Evolutionary conservation across 2,329 filamentous ascomycete genomes (phyloP).

Genomic region (Scedosporium boydii): DNA sequence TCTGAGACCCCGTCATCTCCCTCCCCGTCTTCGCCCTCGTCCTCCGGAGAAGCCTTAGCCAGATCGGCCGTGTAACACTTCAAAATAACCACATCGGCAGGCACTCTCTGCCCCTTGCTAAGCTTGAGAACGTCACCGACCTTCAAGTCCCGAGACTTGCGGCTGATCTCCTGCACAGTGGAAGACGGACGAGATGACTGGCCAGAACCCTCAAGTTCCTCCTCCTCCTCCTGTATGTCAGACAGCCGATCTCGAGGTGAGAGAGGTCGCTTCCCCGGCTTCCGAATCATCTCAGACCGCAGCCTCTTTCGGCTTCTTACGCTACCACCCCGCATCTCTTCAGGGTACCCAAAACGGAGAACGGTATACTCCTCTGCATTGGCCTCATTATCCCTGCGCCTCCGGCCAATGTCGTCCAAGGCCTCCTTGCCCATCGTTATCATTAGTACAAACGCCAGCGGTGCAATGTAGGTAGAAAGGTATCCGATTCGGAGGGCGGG

Average conservation of each 20-base stretch:
- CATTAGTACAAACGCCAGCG: slow-evolving; percentile 79
- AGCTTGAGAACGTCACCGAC: slow-evolving; percentile 95
- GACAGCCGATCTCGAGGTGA: slow-evolving; percentile 32
- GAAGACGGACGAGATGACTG: slow-evolving; percentile 30
- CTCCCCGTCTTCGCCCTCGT: slow-evolving; percentile 22
- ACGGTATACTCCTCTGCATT: slow-evolving; percentile 86
- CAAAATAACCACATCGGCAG: slow-evolving; percentile 86
- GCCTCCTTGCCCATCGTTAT: slow-evolving; percentile 96
- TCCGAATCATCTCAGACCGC: slow-evolving; percentile 3
- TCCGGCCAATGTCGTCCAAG: slow-evolving; percentile 79
- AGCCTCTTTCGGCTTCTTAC: slow-evolving; percentile 30
- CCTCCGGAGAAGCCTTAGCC: slow-evolving; percentile 17
- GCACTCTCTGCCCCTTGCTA: slow-evolving; percentile 83
- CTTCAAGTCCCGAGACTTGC: slow-evolving; percentile 78
- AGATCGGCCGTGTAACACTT: slow-evolving; percentile 64
- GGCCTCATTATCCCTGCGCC: slow-evolving; percentile 82
- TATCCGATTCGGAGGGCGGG: slow-evolving; percentile 87
- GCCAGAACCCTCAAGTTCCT: slow-evolving; percentile 36
- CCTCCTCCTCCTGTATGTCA: slow-evolving; percentile 63
- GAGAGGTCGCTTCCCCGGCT: slow-evolving; percentile 4
- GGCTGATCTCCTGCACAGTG: slow-evolving; percentile 56
- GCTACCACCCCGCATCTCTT: slow-evolving; percentile 20
- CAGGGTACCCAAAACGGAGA: slow-evolving; percentile 57
- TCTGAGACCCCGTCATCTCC: slow-evolving; percentile 18
- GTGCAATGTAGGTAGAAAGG: slow-evolving; percentile 86